Percentiles rank a stretch among this genome's conserved stretches.
Conservation (phyloP, 140 eudicot genomes). For the Erigeron philadelphicus region DNA sequence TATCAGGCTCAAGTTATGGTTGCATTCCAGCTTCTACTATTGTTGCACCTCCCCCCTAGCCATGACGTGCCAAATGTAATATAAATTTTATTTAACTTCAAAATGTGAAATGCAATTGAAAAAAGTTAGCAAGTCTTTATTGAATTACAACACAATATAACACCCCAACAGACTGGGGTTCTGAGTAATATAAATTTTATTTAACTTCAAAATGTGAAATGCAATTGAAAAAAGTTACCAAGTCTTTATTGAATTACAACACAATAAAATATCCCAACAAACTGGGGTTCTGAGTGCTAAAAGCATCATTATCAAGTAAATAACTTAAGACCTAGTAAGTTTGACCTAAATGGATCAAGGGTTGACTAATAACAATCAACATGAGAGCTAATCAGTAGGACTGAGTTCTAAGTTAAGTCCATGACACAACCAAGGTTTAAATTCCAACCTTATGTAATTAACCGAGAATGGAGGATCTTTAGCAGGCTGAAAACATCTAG, state of each 20-base stretch:
- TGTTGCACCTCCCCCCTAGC: too few species aligned
- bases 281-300: background rate
- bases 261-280: background rate
- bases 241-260: background rate
- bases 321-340: background rate
- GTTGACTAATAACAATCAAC: background rate
- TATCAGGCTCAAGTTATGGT: too few species aligned
- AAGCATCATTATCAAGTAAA: background rate
- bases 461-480: background rate
- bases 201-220: too few species aligned
- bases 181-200: too few species aligned
- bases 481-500: background rate
- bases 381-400: background rate
- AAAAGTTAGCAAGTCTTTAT: too few species aligned
- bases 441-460: background rate
- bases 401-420: background rate
- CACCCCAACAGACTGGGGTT: background rate
- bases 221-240: too few species aligned
- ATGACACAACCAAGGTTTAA: background rate
- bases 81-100: too few species aligned
- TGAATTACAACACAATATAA: background rate
- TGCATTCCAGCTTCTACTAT: too few species aligned
- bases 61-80: too few species aligned
- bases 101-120: too few species aligned
- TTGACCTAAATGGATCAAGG: background rate